phyloP scores from a whole-genome alignment of 805 yeast genomes.

The Candida xiaguanensis region DNA sequence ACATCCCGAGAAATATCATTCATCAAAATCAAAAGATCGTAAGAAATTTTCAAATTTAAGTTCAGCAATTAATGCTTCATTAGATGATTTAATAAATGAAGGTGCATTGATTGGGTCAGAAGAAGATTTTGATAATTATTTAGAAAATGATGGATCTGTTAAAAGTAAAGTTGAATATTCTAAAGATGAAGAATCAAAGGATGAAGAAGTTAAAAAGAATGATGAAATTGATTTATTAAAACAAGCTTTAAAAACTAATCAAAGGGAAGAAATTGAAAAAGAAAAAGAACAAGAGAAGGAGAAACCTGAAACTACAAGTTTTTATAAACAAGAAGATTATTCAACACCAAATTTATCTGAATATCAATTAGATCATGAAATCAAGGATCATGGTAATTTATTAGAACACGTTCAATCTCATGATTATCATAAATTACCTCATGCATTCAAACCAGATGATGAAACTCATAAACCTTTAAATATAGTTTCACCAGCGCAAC shows the following conservation, averaged over 20 bases:
- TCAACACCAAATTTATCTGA: constrained; percentile 44
- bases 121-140: constrained; percentile 47
- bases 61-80: constrained; percentile 43
- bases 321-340: constrained; percentile 18
- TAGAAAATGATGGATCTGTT: constrained; percentile 53
- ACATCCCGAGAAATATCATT: constrained; percentile 38
- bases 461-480: background rate
- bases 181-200: constrained; percentile 4
- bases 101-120: constrained; percentile 48
- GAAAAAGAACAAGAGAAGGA: background rate
- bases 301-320: constrained; percentile 3
- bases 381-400: constrained; percentile 33
- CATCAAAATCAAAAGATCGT: constrained; percentile 5
- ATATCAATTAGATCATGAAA: constrained; percentile 39
- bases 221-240: constrained; percentile 5
- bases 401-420: constrained; percentile 31
- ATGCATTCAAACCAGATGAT: background rate
- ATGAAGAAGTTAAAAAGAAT: constrained; percentile 18
- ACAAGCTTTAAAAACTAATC: constrained; percentile 7
- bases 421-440: constrained; percentile 31
- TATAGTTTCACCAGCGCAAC: constrained; percentile 7
- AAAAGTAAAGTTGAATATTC: constrained; percentile 42
- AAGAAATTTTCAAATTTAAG: background rate
- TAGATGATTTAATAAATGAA: constrained; percentile 48
- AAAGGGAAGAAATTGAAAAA: constrained; percentile 10